Evolutionary conservation across 768 basidiomycete species (phyloP), one percentile per base, ranked within the genome.

Genomic region (Amanita muscaria): DNA sequence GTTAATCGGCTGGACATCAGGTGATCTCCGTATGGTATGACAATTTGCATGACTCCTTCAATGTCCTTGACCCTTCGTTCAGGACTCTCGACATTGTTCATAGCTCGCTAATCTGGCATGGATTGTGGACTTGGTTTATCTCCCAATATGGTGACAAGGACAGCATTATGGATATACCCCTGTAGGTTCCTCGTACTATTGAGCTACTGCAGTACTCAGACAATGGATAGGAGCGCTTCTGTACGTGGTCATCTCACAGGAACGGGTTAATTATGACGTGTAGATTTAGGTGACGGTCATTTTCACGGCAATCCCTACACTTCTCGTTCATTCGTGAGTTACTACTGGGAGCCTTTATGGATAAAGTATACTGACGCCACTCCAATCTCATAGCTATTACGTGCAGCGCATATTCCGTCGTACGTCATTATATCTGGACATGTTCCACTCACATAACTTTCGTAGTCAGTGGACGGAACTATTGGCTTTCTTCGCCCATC

Each of bases 41-140:
- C 5, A 16, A 31, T 15, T 22, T 19, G 18, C 32, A 21, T 30
- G 8, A 8, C 5, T 38, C 11, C 23, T 21, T 11, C 15, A 31
- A 23, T 23, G 21, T 46, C 27, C 25, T 31, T 10, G 12, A 39
- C 14, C 19, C 18, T 21, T 24, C 5, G 19, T 10, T 3, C 9
- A 63, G 61, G 59, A 12, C 44, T 3, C 49, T 63, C 21, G 61
- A 63, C 42, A 15, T 53, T 3, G 38, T 46, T 3, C 61, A 63
- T 41, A 60, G 51, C 11, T 47, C 42, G 4, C 47, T 63, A 19
- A 52, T 56, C 16, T 59, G 55, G 48, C 50, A 44, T 6, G 49
- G 56, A 33, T 44, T 58, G n/a, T 63, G 61, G 61, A 33, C 47
- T 9, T 63, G 57, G 40, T 36, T 58, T 11, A 57, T 63, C 10